Conservation (phyloP, 2,329 filamentous ascomycete species). For the Parascedosporium putredinis region DNA sequence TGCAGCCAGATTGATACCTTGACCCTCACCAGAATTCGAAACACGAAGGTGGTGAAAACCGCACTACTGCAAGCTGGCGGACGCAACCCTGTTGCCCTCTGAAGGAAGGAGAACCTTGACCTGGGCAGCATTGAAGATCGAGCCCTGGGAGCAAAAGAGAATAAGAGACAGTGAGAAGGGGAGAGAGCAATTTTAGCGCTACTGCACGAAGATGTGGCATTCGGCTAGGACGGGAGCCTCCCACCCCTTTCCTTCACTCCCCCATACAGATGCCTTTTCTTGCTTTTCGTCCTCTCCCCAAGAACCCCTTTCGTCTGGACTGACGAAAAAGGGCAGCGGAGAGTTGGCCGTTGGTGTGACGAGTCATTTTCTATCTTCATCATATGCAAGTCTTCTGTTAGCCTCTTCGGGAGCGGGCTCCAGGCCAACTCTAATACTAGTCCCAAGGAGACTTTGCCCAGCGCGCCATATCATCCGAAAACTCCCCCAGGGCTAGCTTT, state of each 20-base stretch:
- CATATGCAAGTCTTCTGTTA: not conserved
- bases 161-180: no score
- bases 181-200: no score
- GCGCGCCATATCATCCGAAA: no score
- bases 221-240: not conserved
- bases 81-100: not conserved
- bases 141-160: no score
- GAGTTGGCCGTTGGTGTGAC: not conserved
- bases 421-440: not conserved
- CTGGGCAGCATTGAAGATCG: no score
- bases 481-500: no score
- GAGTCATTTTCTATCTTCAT: not conserved
- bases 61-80: not conserved
- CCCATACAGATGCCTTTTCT: not conserved
- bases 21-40: constrained; percentile 2
- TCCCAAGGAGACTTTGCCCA: no score
- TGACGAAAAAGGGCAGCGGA: no score
- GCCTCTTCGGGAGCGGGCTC: not conserved
- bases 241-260: not conserved
- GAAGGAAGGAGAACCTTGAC: not conserved
- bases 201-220: not conserved
- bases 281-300: no score
- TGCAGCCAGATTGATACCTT: not conserved
- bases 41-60: not conserved
- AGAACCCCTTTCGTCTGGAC: no score